Conservation (phyloP, 2,329 filamentous ascomycete genomes). For the Aspergillus sojae region DNA sequence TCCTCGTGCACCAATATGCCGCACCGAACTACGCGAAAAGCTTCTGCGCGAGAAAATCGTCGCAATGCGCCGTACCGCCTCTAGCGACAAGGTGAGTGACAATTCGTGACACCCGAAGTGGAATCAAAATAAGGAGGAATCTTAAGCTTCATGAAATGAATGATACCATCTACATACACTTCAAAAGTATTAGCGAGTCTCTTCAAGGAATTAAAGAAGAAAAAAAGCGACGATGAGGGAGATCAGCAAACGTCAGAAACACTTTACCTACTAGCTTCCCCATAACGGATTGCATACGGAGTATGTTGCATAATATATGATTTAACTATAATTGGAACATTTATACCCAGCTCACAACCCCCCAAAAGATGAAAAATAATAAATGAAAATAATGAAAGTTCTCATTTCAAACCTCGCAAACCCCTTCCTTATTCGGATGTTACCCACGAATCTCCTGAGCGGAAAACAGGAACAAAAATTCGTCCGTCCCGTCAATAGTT, state of each 20-base stretch:
- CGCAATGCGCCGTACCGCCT: conserved; percentile 36
- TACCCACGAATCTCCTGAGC: neutral
- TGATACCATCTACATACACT: neutral
- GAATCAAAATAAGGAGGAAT: conserved; percentile 8
- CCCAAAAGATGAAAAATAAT: neutral
- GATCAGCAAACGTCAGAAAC: too few relatives aligned
- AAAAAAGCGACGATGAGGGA: neutral
- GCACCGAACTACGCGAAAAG: conserved; percentile 40
- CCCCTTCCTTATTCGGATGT: neutral
- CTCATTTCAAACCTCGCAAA: neutral
- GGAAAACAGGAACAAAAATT: neutral
- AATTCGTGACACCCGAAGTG: conserved; percentile 6
- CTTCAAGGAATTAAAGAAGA: neutral
- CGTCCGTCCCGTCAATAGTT: neutral
- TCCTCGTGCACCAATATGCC: conserved; percentile 27
- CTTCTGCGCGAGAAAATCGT: conserved; percentile 41
- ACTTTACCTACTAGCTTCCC: neutral
- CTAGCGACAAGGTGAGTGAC: conserved; percentile 29
- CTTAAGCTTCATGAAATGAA: neutral
- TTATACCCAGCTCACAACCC: neutral
- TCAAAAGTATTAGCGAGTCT: neutral
- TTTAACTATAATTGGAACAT: neutral
- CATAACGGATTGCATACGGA: neutral
- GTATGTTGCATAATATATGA: neutral
- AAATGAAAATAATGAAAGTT: neutral